Base-by-base conservation (phyloP, 148 eudicot genomes). In the Vaccinium vitisidaea region DNA sequence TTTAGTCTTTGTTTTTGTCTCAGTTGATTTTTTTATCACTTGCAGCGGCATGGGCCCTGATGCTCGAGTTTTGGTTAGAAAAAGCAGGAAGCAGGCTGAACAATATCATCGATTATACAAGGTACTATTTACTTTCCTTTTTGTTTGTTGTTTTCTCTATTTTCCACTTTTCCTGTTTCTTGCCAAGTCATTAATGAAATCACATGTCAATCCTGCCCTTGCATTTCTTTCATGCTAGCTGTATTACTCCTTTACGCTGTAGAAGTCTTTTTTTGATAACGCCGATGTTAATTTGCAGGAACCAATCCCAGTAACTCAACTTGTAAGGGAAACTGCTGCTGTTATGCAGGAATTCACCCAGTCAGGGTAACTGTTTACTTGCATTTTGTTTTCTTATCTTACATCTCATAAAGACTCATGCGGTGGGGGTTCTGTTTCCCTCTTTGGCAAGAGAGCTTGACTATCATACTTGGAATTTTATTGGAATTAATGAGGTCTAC, bases 331-430 rank as follows among this genome's bases (percentile, higher is more conserved):
- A 92, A 97, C 99, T 61, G 99, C 99, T 14, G 93, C 99, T 75
- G 99, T 97, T 84, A 97, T 95, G 99, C 99, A 97, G 86, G 99
- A 97, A 86, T 97, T 97, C 86, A 97, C 99, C 83, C 99, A 97
- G 85, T 97, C 99, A 55, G 99, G 99, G 99, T 97, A 93, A 85
- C 86, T 88, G 59, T 67, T 27, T n/a, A 3, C 50, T 53, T 21
- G 3, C 69, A 43, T 77, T 19, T 18, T 30, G 39, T 79, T 1
- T 69, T 25, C 18, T 39, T 10, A 11, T 25, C 18, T 39, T 10
- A 11, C 39, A 36, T 50, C 56, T 69, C 43, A 27, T 30, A 27
- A 69, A 25, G 74, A 69, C 36, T 76, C 32, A 58, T 75, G 43
- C 9, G 63, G 1, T 43, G 50, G 3, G 58, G 69, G 19, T 48